Evolutionary conservation across 129 eudicot genomes (phyloP), one percentile per base, ranked within the genome.

Genomic region (Daucus carota): DNA sequence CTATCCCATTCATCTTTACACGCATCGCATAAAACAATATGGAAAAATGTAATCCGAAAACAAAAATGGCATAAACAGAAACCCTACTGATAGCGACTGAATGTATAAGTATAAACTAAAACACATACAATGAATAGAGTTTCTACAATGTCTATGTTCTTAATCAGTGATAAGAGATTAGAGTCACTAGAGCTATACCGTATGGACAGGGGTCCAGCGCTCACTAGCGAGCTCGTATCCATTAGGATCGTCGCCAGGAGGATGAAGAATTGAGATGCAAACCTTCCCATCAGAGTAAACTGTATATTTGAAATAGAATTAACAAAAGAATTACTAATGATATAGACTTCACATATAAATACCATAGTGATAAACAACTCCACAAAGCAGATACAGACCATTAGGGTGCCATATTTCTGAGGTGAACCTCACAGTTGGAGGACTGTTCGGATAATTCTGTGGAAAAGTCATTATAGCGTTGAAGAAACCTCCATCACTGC

Each of bases 161-260:
- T 13, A 45, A 45, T 45, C 48, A 45, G 48, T 14, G 26, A 50
- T n/a, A 50, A 50, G 2, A 50, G 1, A 45, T 18, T 50, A 15
- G 8, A 57, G 31, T 57, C 31, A n/a, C 65, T 71, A 60, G 54
- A 33, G 42, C 24, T 85, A 54, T 91, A 94, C 99, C 88, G 99
- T 94, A 84, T 94, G 99, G 76, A 94, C 97, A n/a, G 99, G 99
- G n/a, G 88, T 82, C 99, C 99, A 94, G 32, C 99, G 93, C 76
- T 94, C 99, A 76, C 96, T 94, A 66, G 99, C 96, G 73, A 91
- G 92, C 84, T 94, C 99, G 81, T 94, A 94, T 60, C 99, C 99
- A 69, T 89, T 91, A 44, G 99, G 99, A 76, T 94, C 99, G 65
- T 94, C 99, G 63, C 99, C 99, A 34, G 99, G 99, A 5, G 99